phyloP scores from a whole-genome alignment of 2,329 filamentous ascomycete species.

The Sclerotinia subarctica region DNA sequence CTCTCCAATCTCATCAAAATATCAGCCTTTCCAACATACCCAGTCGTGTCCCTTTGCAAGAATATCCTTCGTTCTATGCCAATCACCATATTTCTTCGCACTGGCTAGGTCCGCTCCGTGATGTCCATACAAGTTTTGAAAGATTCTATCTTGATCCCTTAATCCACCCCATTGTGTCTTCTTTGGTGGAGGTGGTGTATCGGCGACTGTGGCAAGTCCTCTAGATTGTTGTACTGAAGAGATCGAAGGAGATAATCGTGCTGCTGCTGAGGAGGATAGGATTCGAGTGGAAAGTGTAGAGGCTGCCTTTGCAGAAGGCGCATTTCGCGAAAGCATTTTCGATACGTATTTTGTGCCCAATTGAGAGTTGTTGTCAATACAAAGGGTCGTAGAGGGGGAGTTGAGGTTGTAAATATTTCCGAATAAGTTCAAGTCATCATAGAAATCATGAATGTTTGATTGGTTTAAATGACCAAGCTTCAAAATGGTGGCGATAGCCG shows the following conservation, averaged over 20 bases:
- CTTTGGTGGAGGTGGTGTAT: conserved; percentile 63
- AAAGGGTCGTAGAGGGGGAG: conserved; percentile 23
- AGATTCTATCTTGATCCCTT: conserved; percentile 96
- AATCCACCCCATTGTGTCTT: conserved; percentile 76
- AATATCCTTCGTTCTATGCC: conserved; percentile 99
- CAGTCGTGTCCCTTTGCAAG: conserved; percentile 95
- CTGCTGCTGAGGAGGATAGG: conserved; percentile 34
- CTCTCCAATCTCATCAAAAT: conserved; percentile 5
- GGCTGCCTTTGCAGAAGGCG: conserved; percentile 36
- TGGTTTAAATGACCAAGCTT: conserved; percentile 14
- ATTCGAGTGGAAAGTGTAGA: conserved; percentile 35
- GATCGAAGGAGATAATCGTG: conserved; percentile 39
- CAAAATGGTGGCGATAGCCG: conserved; percentile 20
- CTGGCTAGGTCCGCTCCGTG: conserved; percentile 88
- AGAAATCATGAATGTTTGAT: conserved; percentile 23
- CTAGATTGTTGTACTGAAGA: conserved; percentile 55
- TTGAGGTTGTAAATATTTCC: conserved; percentile 20
- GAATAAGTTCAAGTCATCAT: conserved; percentile 29
- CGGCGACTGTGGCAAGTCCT: conserved; percentile 77
- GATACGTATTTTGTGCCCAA: conserved; percentile 37
- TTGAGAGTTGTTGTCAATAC: conserved; percentile 31
- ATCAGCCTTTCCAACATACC: conserved; percentile 45
- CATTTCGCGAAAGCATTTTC: conserved; percentile 41
- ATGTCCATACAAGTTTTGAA: conserved; percentile 96
- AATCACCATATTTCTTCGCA: conserved; percentile 97